phyloP scores from a whole-genome alignment of 1,284 basidiomycete species.

The Cutaneotrichosporon cavernicola region DNA sequence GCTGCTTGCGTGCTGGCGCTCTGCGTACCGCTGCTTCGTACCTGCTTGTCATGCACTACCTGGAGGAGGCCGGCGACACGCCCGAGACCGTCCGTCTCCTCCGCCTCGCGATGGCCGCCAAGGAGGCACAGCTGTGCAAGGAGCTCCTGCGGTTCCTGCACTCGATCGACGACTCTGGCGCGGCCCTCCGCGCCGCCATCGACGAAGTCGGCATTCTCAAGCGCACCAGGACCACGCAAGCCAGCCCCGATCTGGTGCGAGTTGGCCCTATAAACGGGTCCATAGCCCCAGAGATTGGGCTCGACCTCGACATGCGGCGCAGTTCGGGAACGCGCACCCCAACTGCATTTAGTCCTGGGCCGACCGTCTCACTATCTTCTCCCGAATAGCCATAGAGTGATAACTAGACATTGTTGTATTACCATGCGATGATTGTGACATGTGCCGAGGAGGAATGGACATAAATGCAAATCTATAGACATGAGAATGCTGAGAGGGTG shows the following conservation, averaged over 20 bases:
- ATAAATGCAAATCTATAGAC: background rate
- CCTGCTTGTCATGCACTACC: conserved; percentile 85
- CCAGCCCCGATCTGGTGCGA: background rate
- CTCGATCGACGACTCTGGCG: conserved; percentile 81
- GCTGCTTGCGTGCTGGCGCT: conserved; percentile 72
- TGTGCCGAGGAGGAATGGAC: background rate
- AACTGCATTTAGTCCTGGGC: background rate
- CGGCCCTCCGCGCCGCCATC: conserved; percentile 59
- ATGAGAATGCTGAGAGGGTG: background rate
- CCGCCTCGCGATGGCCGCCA: conserved; percentile 66
- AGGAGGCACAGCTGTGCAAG: conserved; percentile 61
- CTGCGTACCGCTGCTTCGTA: conserved; percentile 91
- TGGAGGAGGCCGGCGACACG: conserved; percentile 81
- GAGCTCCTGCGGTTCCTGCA: conserved; percentile 88
- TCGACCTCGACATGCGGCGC: background rate
- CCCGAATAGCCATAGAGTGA: background rate
- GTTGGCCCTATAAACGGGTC: background rate
- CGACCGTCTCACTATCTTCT: background rate
- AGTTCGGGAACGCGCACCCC: background rate
- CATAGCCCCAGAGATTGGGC: background rate
- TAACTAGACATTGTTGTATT: conserved; percentile 11
- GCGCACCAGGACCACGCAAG: background rate
- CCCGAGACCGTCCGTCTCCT: conserved; percentile 77
- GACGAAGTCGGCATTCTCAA: conserved; percentile 40
- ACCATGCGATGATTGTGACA: conserved; percentile 5